phyloP scores from a whole-genome alignment of 768 basidiomycete genomes.

The Imleria badia region DNA sequence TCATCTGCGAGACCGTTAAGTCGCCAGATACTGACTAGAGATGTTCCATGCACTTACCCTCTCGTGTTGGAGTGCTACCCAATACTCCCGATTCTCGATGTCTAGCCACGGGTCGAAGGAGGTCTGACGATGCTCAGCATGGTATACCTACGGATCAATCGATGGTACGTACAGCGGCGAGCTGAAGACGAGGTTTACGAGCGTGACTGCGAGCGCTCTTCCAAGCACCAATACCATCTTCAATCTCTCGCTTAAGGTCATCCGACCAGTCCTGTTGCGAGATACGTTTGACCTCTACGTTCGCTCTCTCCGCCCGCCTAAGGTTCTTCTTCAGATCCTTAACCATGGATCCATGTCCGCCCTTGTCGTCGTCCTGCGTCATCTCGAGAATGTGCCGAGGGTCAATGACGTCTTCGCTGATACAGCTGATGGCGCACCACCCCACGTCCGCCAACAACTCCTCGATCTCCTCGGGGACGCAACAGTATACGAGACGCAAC shows the following conservation, averaged over 20 bases:
- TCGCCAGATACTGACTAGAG: background rate
- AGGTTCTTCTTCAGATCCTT: conserved; percentile 66
- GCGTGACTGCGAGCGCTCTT: conserved; percentile 44
- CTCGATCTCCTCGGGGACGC: conserved; percentile 54
- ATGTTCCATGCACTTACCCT: background rate
- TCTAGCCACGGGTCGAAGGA: conserved; percentile 56
- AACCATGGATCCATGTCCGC: conserved; percentile 40
- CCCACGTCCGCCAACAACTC: conserved; percentile 48
- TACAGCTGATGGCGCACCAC: conserved; percentile 62
- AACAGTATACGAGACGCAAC: conserved; percentile 59
- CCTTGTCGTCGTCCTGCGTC: conserved; percentile 36
- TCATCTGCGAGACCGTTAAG: conserved; percentile 27
- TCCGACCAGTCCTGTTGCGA: conserved; percentile 39
- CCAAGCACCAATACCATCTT: conserved; percentile 58
- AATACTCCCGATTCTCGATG: conserved; percentile 54
- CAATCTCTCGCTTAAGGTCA: conserved; percentile 45
- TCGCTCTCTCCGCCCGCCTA: conserved; percentile 53
- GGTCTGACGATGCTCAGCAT: conserved; percentile 29
- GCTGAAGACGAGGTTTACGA: conserved; percentile 54
- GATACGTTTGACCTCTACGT: conserved; percentile 50
- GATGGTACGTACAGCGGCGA: conserved; percentile 42
- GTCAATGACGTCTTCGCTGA: conserved; percentile 60
- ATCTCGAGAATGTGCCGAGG: conserved; percentile 46
- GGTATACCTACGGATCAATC: background rate
- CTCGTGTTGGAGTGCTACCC: conserved; percentile 43